phyloP scores from a whole-genome alignment of 2,329 filamentous ascomycete species.

The Sphaceloma murrayae region DNA sequence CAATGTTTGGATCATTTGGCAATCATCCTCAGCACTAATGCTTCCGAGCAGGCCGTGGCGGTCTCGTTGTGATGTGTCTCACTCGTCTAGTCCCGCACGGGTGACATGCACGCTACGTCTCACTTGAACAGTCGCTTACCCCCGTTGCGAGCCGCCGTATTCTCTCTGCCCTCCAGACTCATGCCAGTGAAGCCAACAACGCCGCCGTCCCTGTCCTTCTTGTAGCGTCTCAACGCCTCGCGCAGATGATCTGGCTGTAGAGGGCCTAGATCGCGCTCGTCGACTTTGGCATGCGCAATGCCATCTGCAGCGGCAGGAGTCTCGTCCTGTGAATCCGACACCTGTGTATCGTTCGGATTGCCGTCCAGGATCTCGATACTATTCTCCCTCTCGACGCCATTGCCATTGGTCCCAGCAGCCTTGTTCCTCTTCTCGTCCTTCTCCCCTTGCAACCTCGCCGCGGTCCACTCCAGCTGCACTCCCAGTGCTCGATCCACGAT shows the following conservation, averaged over 20 bases:
- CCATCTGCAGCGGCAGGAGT: constrained; percentile 18
- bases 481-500: constrained; percentile 62
- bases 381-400: constrained; percentile 28
- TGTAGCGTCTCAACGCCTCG: constrained; percentile 63
- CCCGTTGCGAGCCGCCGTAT: constrained; percentile 36
- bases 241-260: constrained; percentile 65
- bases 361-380: constrained; percentile 22
- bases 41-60: too few relatives aligned
- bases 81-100: too few relatives aligned
- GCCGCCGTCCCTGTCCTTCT: constrained; percentile 51
- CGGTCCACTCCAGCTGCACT: constrained; percentile 63
- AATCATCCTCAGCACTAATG: too few relatives aligned
- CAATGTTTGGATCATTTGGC: neutral
- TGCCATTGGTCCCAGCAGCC: constrained; percentile 17
- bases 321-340: constrained; percentile 19
- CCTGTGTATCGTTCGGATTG: constrained; percentile 29
- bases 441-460: constrained; percentile 43
- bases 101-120: too few relatives aligned
- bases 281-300: constrained; percentile 19
- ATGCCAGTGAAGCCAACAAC: constrained; percentile 44
- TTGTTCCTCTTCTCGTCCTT: constrained; percentile 39
- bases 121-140: constrained; percentile 39
- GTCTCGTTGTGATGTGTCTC: too few relatives aligned
- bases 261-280: constrained; percentile 42
- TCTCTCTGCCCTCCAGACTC: constrained; percentile 40